Base-by-base conservation (phyloP, 352 stramenopile genomes). In the Phytopythium oedochilum region DNA sequence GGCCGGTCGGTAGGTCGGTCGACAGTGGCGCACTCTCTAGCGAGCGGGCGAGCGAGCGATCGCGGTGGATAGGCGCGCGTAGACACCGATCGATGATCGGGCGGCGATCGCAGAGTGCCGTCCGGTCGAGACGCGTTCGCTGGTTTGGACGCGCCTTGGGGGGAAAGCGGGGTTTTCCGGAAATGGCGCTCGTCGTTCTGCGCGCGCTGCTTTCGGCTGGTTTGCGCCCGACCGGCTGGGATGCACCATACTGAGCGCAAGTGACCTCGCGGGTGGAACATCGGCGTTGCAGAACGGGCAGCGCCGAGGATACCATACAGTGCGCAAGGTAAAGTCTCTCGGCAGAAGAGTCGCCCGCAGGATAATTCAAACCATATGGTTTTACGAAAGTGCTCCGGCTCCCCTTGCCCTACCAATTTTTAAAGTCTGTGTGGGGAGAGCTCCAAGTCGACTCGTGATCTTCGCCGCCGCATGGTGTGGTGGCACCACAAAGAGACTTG, bases 151-250 rank as follows among this genome's bases (percentile, higher is more conserved):
- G n/a, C 45, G 28, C 15, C 23, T 18, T 29, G 40, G 34, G 32
- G 10, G 31, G 48, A 31, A 31, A 23, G 31, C 14, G 31, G 5
- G 48, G 25, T 43, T 43, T 43, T 45, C 34, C 25, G 32, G 49
- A 55, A 55, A 38, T 45, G 34, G 49, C 23, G 31, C 31, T 26
- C 15, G n/a, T 25, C 28, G 45, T 52, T 52, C 45, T 28, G 28
- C 45, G 45, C 45, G 45, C 28, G 45, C 28, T 52, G 45, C 45
- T 15, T 3, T 25, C 43, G 11, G 43, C 43, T 49, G 23, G 23
- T 49, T 34, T 20, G 23, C 23, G 23, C 25, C 14, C 2, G 2
- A 15, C 23, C 43, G 26, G 43, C 23, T 49, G n/a, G n/a, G n/a
- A n/a, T 29, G 11, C 11, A 20, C 10, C 40, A 46, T 46, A 29